Evolutionary conservation across 331 rosid genomes (phyloP).

Genomic region (Cydonia oblonga): DNA sequence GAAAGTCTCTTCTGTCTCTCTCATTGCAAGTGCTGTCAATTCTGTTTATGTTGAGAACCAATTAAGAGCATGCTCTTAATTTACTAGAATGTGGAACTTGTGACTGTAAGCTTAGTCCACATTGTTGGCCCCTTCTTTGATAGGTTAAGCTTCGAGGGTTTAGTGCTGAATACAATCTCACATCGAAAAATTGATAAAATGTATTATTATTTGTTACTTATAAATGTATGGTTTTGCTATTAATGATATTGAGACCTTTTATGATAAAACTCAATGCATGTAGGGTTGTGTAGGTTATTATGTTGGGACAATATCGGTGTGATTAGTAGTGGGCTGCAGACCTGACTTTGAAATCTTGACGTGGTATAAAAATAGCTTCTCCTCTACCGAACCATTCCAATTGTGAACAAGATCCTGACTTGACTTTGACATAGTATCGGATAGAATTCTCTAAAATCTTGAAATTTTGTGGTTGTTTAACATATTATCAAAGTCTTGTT

Average conservation of each 20-base stretch:
- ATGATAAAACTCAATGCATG: too few species aligned
- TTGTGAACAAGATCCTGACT: neutral
- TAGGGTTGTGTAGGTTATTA: neutral
- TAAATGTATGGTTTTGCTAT: too few species aligned
- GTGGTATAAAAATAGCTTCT: neutral
- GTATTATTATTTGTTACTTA: too few species aligned
- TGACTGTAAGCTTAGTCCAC: neutral
- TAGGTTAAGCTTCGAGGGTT: neutral
- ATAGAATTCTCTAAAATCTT: neutral
- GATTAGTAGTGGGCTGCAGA: too few species aligned
- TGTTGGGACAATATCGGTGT: neutral
- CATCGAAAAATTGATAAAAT: neutral
- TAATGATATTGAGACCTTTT: too few species aligned
- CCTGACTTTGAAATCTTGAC: neutral
- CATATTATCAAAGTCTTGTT: neutral
- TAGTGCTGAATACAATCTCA: neutral
- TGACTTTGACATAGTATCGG: too few species aligned
- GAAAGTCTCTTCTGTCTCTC: neutral
- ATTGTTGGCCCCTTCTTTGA: neutral
- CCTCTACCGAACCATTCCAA: neutral
- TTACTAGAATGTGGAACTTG: neutral
- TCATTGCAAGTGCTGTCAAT: neutral
- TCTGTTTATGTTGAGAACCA: neutral
- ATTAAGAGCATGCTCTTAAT: neutral
- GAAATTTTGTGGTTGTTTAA: neutral